A percentile compares a stretch with the other conserved stretches of the same genome.
Evolutionary conservation across 2,329 filamentous ascomycete genomes (phyloP).

Genomic region (Beauveria varroae): DNA sequence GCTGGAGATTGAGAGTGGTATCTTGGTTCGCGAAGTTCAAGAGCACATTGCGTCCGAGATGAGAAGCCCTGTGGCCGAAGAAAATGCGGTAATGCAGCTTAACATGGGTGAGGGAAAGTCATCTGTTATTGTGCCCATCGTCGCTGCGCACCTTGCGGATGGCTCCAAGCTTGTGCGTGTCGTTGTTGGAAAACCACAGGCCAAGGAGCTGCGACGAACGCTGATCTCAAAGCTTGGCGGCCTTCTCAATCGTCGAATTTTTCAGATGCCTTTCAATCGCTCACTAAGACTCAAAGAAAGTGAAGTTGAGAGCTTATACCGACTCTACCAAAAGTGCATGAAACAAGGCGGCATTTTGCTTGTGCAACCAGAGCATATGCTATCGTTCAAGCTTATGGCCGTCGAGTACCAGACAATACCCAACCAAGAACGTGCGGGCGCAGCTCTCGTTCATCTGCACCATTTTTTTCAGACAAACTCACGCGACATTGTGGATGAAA

Average conservation of each 20-base stretch:
- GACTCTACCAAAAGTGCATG: constrained; percentile 39
- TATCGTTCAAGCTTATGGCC: constrained; percentile 58
- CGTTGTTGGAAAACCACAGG: constrained; percentile 54
- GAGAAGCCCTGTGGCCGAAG: constrained; percentile 29
- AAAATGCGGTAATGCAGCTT: constrained; percentile 54
- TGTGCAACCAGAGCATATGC: constrained; percentile 54
- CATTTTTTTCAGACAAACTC: constrained; percentile 35
- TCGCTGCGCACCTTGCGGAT: constrained; percentile 47
- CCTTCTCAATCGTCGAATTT: constrained; percentile 45
- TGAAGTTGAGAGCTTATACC: constrained; percentile 28
- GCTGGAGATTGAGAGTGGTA: constrained; percentile 54
- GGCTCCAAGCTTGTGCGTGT: constrained; percentile 44
- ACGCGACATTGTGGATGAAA: constrained; percentile 57
- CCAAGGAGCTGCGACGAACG: constrained; percentile 52
- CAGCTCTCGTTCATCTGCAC: constrained; percentile 32
- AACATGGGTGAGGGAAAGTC: constrained; percentile 70
- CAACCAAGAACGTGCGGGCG: constrained; percentile 15
- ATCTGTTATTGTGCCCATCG: constrained; percentile 60
- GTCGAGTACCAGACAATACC: constrained; percentile 22
- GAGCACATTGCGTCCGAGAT: constrained; percentile 51
- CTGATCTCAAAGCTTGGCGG: constrained; percentile 48
- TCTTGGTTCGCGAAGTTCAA: constrained; percentile 55
- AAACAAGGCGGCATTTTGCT: constrained; percentile 46
- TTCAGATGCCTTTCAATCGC: constrained; percentile 53
- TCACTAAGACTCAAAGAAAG: constrained; percentile 26